These are phyloP conservation scores for Cystobasidium onofrii DNA, from an alignment of 768 basidiomycete species.

Conservation along the genomic window DNA sequence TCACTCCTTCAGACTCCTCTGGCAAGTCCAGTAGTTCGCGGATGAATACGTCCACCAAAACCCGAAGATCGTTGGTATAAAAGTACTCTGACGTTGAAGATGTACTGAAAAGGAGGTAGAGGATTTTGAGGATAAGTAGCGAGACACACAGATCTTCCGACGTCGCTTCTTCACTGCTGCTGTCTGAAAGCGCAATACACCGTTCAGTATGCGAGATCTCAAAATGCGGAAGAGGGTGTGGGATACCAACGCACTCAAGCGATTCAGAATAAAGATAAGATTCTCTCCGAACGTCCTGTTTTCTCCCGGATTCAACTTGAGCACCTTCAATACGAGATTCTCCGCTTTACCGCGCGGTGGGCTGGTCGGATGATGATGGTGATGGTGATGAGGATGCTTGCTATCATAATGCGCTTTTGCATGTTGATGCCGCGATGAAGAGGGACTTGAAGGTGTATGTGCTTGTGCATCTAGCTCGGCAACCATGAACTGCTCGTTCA, in stretches of 20 bases:
- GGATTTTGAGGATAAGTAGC: constrained; percentile 80
- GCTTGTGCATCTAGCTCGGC: constrained; percentile 22
- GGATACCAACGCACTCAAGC: constrained; percentile 60
- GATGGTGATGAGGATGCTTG: neutral
- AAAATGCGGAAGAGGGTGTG: too few species aligned
- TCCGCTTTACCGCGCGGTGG: constrained; percentile 38
- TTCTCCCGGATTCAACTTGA: constrained; percentile 74
- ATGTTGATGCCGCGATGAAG: constrained; percentile 6
- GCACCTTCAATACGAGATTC: constrained; percentile 73
- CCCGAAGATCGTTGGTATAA: constrained; percentile 93
- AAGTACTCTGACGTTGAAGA: constrained; percentile 90
- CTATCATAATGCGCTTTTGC: neutral
- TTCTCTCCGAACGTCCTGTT: constrained; percentile 96
- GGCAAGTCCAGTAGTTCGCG: constrained; percentile 84
- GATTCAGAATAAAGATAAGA: constrained; percentile 97
- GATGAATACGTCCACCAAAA: constrained; percentile 95
- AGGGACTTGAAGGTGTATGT: neutral
- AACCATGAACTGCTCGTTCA: constrained; percentile 99
- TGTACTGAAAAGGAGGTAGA: constrained; percentile 90
- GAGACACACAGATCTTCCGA: constrained; percentile 92
- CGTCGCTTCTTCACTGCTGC: constrained; percentile 53
- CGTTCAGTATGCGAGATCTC: too few species aligned
- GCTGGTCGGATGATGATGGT: constrained; percentile 24
- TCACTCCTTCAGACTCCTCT: constrained; percentile 66
- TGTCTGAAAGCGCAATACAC: constrained; percentile 43